These are phyloP conservation scores for Fusarium buharicum DNA, from an alignment of 2,329 filamentous ascomycete species.

Conservation along the genomic window DNA sequence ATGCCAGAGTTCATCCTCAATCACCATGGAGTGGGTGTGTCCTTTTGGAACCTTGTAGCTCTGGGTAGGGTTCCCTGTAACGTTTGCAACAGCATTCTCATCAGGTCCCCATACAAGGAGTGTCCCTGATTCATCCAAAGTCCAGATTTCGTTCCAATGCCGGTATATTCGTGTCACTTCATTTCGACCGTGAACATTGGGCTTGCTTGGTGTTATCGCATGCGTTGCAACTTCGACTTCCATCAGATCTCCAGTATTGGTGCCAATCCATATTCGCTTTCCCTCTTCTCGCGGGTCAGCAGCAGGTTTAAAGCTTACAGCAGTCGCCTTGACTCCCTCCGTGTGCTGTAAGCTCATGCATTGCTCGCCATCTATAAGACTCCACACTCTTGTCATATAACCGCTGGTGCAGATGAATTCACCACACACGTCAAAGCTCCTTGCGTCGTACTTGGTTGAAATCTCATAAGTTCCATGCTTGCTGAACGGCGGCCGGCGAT, in stretches of 20 bases:
- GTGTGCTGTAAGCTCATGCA: constrained; percentile 84
- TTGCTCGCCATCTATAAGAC: constrained; percentile 80
- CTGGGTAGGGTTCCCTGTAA: constrained; percentile 76
- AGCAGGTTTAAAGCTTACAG: constrained; percentile 87
- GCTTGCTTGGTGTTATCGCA: constrained; percentile 73
- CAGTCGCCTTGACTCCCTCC: constrained; percentile 84
- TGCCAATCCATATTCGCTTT: constrained; percentile 86
- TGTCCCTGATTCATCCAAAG: constrained; percentile 87
- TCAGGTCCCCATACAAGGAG: constrained; percentile 89
- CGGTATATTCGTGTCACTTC: constrained; percentile 88
- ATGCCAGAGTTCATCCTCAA: constrained; percentile 88
- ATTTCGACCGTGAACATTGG: constrained; percentile 77
- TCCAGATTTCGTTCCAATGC: constrained; percentile 91
- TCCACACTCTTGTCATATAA: constrained; percentile 89
- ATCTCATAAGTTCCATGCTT: constrained; percentile 80
- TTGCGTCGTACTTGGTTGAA: constrained; percentile 84
- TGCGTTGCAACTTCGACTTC: constrained; percentile 86
- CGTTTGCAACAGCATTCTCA: constrained; percentile 74
- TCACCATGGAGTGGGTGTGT: constrained; percentile 88
- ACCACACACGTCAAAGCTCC: constrained; percentile 87
- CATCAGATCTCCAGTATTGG: constrained; percentile 85
- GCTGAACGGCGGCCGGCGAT: constrained; percentile 82
- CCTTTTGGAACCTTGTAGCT: constrained; percentile 82
- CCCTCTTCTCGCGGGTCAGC: constrained; percentile 83
- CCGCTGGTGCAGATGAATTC: constrained; percentile 88